Evolutionary conservation across 2,329 filamentous ascomycete genomes (phyloP), one percentile per base, ranked within the genome.

Genomic region (Decorospora gaudefroyi): DNA sequence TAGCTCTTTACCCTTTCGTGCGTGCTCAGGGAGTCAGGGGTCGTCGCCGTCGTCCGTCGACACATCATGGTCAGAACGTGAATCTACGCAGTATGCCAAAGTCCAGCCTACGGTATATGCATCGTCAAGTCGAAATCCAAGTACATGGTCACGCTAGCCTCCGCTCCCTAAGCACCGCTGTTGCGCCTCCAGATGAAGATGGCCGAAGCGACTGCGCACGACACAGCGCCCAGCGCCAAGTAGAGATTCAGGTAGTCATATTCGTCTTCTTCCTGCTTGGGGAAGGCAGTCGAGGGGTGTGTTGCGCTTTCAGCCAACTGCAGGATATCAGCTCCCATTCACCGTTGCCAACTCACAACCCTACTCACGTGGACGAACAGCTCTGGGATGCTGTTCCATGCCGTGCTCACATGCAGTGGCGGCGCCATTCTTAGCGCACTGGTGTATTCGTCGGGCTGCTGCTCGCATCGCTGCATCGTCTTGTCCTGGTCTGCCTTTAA

Each of bases 401-500:
- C 93, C 19, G 93, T 90, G 64, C 90, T 96, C 39, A 96, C 93
- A 73, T 99, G 95, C 27, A 97, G 76, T 4, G 93, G 93, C 2
- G 91, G 85, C 42, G 87, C 85, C 88, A 97, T 95, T 67, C 88
- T 91, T 57, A 95, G 76, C 25, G 81, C 79, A 36, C 86, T 83
- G 0, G 91, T 95, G 72, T 96, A 96, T 53, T 90, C 86, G 66
- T 99, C 93, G 1, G 93, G 93, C 53, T 71, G 69, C 70, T 96
- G 92, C 52, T 96, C 90, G 48, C 88, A 87, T 46, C 93, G 82
- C 72, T 99, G 93, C n/a, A 90, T 96, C 3, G 92, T 95, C 70
- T 96, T 95, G 70, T 99, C 93, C 57, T 87, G 84, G 70, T 99
- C 93, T 2, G 93, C 93, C 72, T 99, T 99, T 46, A 97, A 77